These are phyloP conservation scores for Eucalyptus grandis DNA, from an alignment of 345 rosid genomes.

Conservation along the genomic window DNA sequence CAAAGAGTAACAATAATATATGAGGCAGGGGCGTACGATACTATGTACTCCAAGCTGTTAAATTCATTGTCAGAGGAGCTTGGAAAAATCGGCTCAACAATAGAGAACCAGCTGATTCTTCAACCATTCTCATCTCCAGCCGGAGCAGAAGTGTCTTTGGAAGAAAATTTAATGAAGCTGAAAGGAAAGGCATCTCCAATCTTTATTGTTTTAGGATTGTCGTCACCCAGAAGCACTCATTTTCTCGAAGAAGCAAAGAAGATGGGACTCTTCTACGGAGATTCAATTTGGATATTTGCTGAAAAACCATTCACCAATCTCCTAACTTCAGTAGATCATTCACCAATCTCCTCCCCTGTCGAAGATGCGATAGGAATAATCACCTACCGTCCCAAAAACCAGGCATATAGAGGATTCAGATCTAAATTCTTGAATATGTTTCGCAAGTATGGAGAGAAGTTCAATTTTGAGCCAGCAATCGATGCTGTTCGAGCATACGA, in stretches of 20 bases:
- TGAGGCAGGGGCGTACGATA: conserved; percentile 20
- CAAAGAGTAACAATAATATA: conserved; percentile 17
- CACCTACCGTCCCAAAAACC: background rate
- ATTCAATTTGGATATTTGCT: conserved; percentile 31
- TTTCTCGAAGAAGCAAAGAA: conserved; percentile 24
- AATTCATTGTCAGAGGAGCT: conserved; percentile 14
- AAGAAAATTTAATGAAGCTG: conserved; percentile 11
- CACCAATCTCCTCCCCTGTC: conserved; percentile 16
- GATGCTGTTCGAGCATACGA: conserved; percentile 33
- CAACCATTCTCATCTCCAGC: conserved; percentile 19
- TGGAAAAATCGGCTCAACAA: conserved; percentile 8
- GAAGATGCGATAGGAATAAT: conserved; percentile 32
- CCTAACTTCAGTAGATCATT: background rate
- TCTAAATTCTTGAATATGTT: conserved; percentile 3
- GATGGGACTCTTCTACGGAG: conserved; percentile 19
- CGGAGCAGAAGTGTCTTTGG: conserved; percentile 1
- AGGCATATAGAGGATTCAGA: conserved; percentile 1
- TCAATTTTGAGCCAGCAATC: conserved; percentile 13
- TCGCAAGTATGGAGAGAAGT: conserved; percentile 3
- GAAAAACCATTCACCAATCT: background rate
- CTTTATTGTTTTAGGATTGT: conserved; percentile 30
- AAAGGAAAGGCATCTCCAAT: conserved; percentile 9
- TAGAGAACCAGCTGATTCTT: conserved; percentile 22
- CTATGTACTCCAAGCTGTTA: conserved; percentile 10
- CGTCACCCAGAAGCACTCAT: conserved; percentile 8